phyloP scores from a whole-genome alignment of 805 yeast species.

The Candida gorgasii region DNA sequence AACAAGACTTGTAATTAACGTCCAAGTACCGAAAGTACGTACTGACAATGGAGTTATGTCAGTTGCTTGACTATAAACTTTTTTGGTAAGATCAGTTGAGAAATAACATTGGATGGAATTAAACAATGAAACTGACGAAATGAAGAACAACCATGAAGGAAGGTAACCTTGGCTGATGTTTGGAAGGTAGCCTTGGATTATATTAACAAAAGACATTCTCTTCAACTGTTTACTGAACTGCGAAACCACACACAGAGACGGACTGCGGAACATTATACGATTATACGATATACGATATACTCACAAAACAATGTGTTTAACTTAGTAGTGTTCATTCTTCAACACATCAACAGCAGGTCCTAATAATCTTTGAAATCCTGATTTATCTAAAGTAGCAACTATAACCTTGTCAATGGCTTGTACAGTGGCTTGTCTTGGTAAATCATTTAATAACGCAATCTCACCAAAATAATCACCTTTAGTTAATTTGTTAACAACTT shows the following conservation, averaged over 20 bases:
- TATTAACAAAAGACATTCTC: neutral
- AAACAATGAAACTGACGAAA: slow-evolving; percentile 87
- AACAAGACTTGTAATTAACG: slow-evolving; percentile 79
- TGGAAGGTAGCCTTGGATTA: slow-evolving; percentile 1
- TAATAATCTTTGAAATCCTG: slow-evolving; percentile 88
- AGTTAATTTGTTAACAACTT: slow-evolving; percentile 51
- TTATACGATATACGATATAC: slow-evolving; percentile 2
- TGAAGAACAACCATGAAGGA: slow-evolving; percentile 44
- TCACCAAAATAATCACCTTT: slow-evolving; percentile 97
- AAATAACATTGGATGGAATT: slow-evolving; percentile 86
- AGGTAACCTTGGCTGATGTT: slow-evolving; percentile 23
- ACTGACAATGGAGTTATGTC: slow-evolving; percentile 65
- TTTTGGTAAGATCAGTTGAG: slow-evolving; percentile 70
- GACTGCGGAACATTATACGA: no score
- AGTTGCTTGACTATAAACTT: slow-evolving; percentile 56
- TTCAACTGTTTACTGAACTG: no score
- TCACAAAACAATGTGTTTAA: neutral
- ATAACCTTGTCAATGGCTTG: slow-evolving; percentile 71
- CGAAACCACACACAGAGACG: no score
- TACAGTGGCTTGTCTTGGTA: slow-evolving; percentile 94
- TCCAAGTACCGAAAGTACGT: slow-evolving; percentile 99
- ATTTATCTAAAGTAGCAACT: slow-evolving; percentile 89
- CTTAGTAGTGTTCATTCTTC: slow-evolving; percentile 50
- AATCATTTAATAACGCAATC: slow-evolving; percentile 85
- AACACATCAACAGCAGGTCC: slow-evolving; percentile 94